Percentiles rank a stretch among this genome's conserved stretches.
phyloP scores from a whole-genome alignment of 345 rosid species.

The Eucalyptus melliodora region DNA sequence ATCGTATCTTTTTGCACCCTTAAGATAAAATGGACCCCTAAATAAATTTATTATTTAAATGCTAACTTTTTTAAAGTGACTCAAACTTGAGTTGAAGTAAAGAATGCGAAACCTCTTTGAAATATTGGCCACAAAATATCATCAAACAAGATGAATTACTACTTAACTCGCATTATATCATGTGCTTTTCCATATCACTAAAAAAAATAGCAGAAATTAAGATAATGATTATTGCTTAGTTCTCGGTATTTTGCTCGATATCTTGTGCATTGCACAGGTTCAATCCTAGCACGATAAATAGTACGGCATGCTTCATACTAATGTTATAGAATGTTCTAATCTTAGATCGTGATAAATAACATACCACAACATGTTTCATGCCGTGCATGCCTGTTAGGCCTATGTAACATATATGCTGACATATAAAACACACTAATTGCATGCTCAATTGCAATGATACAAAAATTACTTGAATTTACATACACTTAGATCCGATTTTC shows the following conservation, averaged over 20 bases:
- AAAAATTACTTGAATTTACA: not conserved
- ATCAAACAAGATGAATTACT: not conserved
- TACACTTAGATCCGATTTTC: not conserved
- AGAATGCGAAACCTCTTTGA: not conserved
- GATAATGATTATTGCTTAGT: not conserved
- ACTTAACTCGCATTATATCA: not conserved
- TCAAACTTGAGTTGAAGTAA: not conserved
- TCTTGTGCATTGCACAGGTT: not conserved
- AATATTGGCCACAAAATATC: not conserved
- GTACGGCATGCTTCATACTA: not conserved
- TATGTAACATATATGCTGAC: not conserved
- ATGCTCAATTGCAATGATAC: too few species aligned
- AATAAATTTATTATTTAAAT: not conserved
- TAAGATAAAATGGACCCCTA: not conserved
- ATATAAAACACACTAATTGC: not conserved
- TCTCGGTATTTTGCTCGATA: not conserved
- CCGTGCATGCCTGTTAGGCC: not conserved
- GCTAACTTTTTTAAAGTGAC: not conserved
- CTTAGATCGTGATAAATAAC: not conserved
- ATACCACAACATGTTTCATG: too few species aligned
- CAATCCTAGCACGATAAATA: too few species aligned
- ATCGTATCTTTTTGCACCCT: not conserved
- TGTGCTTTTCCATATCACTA: not conserved
- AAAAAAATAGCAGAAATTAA: not conserved
- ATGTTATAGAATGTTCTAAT: not conserved